phyloP scores from a whole-genome alignment of 1,139 yeast genomes.

The Candida glucosophila region DNA sequence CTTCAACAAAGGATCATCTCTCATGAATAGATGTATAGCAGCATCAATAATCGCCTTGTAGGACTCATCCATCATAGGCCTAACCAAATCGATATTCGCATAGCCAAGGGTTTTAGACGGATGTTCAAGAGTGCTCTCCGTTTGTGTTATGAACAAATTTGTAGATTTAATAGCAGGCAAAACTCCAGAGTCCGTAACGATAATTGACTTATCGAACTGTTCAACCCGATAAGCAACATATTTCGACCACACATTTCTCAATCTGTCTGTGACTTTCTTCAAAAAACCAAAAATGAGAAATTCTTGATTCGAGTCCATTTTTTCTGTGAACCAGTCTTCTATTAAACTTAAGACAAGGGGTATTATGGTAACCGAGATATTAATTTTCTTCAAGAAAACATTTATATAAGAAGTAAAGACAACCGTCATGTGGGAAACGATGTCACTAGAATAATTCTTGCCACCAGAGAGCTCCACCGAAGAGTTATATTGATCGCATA shows the following conservation, averaged over 20 bases:
- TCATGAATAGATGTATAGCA: constrained; percentile 25
- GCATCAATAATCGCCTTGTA: constrained; percentile 31
- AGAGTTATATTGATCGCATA: constrained; percentile 17
- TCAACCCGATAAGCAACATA: constrained; percentile 49
- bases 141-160: constrained; percentile 23
- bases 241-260: constrained; percentile 49
- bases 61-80: constrained; percentile 31
- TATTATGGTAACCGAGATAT: constrained; percentile 28
- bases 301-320: constrained; percentile 57
- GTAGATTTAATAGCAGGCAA: constrained; percentile 26
- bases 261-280: constrained; percentile 43
- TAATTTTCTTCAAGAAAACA: constrained; percentile 25
- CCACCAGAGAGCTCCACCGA: constrained; percentile 12
- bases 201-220: constrained; percentile 40
- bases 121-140: constrained; percentile 25
- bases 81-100: constrained; percentile 15
- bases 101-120: constrained; percentile 12
- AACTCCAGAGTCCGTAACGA: constrained; percentile 35
- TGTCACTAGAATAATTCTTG: constrained; percentile 41
- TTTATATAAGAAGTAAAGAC: constrained; percentile 46
- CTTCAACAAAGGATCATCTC: constrained; percentile 38
- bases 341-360: constrained; percentile 32
- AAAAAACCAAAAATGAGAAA: constrained; percentile 45
- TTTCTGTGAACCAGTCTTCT: constrained; percentile 29
- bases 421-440: constrained; percentile 41